Base-by-base conservation (phyloP, 495 filamentous ascomycete species). In the Neurospora sp. region DNA sequence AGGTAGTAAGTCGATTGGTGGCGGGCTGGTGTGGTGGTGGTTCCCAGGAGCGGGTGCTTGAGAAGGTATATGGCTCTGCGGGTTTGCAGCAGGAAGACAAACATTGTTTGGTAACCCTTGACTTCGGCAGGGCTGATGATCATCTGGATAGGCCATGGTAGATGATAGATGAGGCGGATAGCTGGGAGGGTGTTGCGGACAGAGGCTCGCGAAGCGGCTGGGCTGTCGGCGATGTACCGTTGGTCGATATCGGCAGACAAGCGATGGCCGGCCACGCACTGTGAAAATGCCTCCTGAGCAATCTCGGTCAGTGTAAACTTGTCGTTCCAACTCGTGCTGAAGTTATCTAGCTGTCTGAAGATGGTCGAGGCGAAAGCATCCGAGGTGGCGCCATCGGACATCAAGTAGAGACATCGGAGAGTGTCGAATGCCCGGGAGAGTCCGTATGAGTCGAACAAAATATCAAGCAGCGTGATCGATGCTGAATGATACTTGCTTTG, bases 121-220 rank as follows among this genome's bases (percentile, higher is more conserved):
- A 94, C 85, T 0, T 89, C 86, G 4, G 86, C 81, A 35, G 87
- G 86, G 0, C 86, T 87, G 68, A 97, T 85, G 31, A 98, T 88
- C 69, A 97, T 96, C 41, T 90, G 91, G n/a, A 97, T 84, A 0
- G 94, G 89, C 94, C 94, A 97, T 8, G 92, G 88, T 4, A 98
- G 84, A 68, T 86, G 80, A 74, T 91, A 92, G 4, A 82, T 83
- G 12, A 93, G 83, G 8, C 83, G 84, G 6, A 93, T 82, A n/a
- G 79, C 80, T 10, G 86, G 81, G 8, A 94, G 83, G 20, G 85
- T 82, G 70, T 75, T 71, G 16, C 84, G 83, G 39, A 88, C 83
- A 3, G 84, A 83, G 73, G 74, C 79, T 44, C 87, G 80, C 37
- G 81, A 74, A 8, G 79, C 80, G 8, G 77, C 75, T 27, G 83